Evolutionary conservation across 139 green algal genomes (phyloP).

Genomic region (Nannochloris sp.): DNA sequence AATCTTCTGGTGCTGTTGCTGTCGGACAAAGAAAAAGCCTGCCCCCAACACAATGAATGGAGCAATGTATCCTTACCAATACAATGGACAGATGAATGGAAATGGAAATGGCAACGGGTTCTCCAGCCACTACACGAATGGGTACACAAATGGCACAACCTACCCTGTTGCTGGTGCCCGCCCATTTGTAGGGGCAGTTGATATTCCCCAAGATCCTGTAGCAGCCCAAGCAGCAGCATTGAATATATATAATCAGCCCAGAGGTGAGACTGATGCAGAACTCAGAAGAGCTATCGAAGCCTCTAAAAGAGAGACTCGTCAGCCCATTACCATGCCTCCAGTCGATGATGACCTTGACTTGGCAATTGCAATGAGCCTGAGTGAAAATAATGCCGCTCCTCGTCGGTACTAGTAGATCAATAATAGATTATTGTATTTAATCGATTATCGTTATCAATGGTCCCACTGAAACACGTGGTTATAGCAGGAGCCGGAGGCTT

Average conservation of each 20-base stretch:
- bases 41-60: background rate
- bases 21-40: background rate
- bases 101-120: background rate
- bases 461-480: background rate
- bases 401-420: background rate
- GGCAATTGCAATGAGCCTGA: background rate
- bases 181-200: background rate
- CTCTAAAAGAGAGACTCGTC: conserved; percentile 17
- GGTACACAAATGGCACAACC: conserved; percentile 4
- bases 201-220: background rate
- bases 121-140: background rate
- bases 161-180: background rate
- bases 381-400: background rate
- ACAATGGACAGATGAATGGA: background rate
- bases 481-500: background rate
- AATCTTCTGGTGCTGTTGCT: conserved; percentile 16
- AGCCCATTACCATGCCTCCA: background rate
- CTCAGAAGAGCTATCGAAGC: conserved; percentile 14
- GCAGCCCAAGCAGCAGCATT: background rate
- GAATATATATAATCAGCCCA: too few relatives aligned
- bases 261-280: conserved; percentile 3
- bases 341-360: background rate
- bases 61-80: background rate
- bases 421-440: background rate
- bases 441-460: too few relatives aligned